Conservation (phyloP, 2,329 filamentous ascomycete species). For the Arthroderma sp. region DNA sequence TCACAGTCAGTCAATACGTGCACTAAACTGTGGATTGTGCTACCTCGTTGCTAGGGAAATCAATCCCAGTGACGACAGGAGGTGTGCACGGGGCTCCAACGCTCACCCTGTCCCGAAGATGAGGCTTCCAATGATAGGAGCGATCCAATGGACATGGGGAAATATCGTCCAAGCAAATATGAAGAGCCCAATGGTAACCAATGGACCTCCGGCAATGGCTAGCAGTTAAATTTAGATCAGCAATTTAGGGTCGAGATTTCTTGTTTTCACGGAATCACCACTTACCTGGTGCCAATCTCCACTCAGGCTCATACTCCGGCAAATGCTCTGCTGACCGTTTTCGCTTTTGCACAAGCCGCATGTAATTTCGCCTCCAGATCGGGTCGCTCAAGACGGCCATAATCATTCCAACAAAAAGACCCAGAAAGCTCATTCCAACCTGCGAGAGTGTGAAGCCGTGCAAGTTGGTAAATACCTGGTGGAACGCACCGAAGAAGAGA, state of each 20-base stretch:
- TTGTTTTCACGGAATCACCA: conserved; percentile 7
- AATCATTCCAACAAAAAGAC: conserved; percentile 36
- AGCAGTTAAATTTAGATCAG: not conserved
- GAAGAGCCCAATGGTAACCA: conserved; percentile 73
- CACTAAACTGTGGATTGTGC: not conserved
- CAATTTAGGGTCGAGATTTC: not conserved
- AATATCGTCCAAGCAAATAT: conserved; percentile 82
- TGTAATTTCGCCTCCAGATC: conserved; percentile 34
- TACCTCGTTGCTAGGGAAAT: not conserved
- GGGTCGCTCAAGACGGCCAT: conserved; percentile 33
- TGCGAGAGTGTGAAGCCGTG: conserved; percentile 71
- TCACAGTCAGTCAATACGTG: not conserved
- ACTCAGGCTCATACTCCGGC: conserved; percentile 64
- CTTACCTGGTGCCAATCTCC: conserved; percentile 57
- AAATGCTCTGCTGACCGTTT: conserved; percentile 19
- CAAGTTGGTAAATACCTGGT: conserved; percentile 60
- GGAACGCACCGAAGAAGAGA: conserved; percentile 29
- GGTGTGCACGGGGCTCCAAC: too few relatives aligned
- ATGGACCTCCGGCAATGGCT: conserved; percentile 56
- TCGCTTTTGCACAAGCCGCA: conserved; percentile 27
- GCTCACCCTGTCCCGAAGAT: conserved; percentile 59
- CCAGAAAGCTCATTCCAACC: conserved; percentile 62
- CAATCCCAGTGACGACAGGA: conserved; percentile 12
- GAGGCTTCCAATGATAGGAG: conserved; percentile 57
- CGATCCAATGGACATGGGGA: conserved; percentile 58